Evolutionary conservation across 129 eudicot genomes (phyloP), one percentile per base, ranked within the genome.

Genomic region (Escallonia herrerae): DNA sequence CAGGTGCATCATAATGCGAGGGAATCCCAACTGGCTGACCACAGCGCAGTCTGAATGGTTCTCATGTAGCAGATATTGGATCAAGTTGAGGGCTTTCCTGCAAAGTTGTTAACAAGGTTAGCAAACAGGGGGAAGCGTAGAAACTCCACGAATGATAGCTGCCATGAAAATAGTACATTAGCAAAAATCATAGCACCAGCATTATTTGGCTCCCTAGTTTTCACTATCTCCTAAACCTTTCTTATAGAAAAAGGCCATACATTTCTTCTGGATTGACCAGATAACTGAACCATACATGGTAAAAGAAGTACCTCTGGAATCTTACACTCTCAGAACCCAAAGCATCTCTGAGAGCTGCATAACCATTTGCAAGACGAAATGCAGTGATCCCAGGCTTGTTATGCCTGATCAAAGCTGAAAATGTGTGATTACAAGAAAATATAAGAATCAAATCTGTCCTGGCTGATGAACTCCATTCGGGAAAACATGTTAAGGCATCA

Each of bases 11-110:
- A 91, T 56, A 12, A 80, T 77, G 6, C 89, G 95, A 11, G 84
- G 91, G 43, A 85, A 91, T 42, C 98, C 98, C 0, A 91, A 84
- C 68, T 91, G 96, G 3, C 75, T 77, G 2, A 80, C 81, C 7
- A 78, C 68, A 9, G 68, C 72, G 72, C 87, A 79, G 79, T 91
- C 96, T 12, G 83, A 70, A 4, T 65, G 76, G 45, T 88, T 88
- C 62, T 88, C 98, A 39, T 69, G 79, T 22, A 91, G 69, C 51
- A 91, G 74, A 56, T 88, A 91, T 2, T 88, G 79, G 61, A 88
- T 74, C 87, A 91, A 77, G 77, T 78, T 81, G 7, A 91, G 83
- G 9, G 98, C 96, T 81, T 88, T 91, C 95, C 98, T 91, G 81
- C 74, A 83, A 43, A 50, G 40, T 22, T 4, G 43, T 49, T 8